phyloP scores from a whole-genome alignment of 2,329 filamentous ascomycete species.

The Botrytis cinerea region DNA sequence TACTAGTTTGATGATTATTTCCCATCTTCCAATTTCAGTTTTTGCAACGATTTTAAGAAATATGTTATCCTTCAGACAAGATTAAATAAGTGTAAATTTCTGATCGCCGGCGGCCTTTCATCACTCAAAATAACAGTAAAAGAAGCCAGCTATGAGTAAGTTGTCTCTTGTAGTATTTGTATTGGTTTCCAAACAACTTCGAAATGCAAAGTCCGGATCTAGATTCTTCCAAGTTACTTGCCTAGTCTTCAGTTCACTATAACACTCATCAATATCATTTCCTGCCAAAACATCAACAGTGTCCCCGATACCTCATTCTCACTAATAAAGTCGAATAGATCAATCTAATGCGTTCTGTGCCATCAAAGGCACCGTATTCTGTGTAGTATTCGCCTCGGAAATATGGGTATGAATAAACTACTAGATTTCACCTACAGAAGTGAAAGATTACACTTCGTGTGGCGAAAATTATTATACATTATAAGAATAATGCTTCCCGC shows the following conservation, averaged over 20 bases:
- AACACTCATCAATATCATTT: background rate
- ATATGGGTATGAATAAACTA: background rate
- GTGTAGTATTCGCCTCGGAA: background rate
- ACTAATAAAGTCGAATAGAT: background rate
- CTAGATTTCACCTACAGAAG: background rate
- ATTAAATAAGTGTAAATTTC: background rate
- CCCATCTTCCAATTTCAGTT: background rate
- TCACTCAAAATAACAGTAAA: accelerated
- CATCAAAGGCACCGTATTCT: too few relatives aligned
- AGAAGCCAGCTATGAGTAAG: background rate
- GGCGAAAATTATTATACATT: background rate
- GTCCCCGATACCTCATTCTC: background rate
- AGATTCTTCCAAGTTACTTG: background rate
- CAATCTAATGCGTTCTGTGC: background rate
- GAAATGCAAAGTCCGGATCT: background rate
- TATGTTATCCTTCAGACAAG: background rate
- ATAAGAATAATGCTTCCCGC: background rate
- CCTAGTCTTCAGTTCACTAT: background rate
- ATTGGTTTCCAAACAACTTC: accelerated
- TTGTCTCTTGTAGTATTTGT: background rate
- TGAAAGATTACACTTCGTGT: background rate
- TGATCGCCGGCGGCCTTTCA: background rate
- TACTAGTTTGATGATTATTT: background rate
- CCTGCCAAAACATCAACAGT: background rate
- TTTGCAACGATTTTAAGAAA: background rate